phyloP scores from a whole-genome alignment of 2,329 filamentous ascomycete species.

The Aulographum hederae region DNA sequence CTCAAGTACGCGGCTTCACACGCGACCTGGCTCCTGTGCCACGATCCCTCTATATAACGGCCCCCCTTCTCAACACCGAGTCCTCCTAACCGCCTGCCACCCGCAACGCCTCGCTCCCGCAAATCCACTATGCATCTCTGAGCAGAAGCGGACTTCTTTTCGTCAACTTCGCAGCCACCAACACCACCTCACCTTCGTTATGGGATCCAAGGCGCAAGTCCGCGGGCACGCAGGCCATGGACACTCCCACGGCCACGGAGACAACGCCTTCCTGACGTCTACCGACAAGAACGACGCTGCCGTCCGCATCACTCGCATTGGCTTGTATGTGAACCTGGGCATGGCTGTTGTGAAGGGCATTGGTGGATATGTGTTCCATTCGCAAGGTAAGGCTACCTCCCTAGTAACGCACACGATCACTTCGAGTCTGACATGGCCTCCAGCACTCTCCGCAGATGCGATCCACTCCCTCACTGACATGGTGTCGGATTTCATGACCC shows the following conservation, averaged over 20 bases:
- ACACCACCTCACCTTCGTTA: neutral
- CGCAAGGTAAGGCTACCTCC: conserved; percentile 36
- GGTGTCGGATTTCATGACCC: conserved; percentile 82
- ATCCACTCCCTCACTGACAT: conserved; percentile 93
- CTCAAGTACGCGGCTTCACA: no score
- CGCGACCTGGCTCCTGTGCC: no score
- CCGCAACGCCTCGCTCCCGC: no score
- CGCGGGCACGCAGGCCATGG: conserved; percentile 26
- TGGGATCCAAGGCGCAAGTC: neutral
- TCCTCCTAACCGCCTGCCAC: no score
- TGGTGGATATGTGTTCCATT: conserved; percentile 88
- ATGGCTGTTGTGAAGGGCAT: conserved; percentile 91
- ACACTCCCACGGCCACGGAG: conserved; percentile 62
- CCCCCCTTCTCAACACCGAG: no score
- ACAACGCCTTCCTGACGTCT: conserved; percentile 68
- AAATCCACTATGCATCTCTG: no score
- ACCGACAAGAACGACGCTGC: conserved; percentile 79
- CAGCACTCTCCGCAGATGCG: conserved; percentile 73
- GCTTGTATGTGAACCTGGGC: conserved; percentile 71
- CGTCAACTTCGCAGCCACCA: no score
- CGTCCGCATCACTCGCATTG: conserved; percentile 82
- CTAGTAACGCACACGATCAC: neutral
- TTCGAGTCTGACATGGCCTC: neutral
- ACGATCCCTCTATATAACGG: no score
- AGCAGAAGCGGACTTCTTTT: no score